Conservation (phyloP, 345 rosid genomes). For the Citrus trifoliata region DNA sequence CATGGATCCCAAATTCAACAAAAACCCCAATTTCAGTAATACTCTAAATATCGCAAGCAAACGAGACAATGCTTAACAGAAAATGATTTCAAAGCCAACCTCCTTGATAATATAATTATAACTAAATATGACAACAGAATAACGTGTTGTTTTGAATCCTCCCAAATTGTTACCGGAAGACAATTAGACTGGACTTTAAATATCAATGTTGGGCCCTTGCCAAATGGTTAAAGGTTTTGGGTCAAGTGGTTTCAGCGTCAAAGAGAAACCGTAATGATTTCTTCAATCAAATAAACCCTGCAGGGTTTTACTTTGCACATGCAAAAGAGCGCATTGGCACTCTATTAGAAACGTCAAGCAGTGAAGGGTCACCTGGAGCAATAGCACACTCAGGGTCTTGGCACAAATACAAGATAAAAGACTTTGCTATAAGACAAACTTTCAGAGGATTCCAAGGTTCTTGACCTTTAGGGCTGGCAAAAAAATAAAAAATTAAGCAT, state of each 20-base stretch:
- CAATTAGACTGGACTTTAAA: background rate
- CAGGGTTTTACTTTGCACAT: background rate
- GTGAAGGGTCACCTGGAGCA: background rate
- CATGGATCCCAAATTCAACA: slow-evolving; percentile 14
- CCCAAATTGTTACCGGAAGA: background rate
- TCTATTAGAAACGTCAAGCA: background rate
- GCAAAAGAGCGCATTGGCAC: background rate
- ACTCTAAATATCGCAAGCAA: background rate
- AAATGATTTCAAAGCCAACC: background rate
- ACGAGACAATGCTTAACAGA: background rate
- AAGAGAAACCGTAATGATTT: background rate
- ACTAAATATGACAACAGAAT: background rate
- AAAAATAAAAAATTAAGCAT: background rate
- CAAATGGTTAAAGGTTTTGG: background rate
- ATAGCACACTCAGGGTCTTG: background rate
- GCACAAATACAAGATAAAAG: background rate
- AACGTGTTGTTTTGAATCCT: background rate
- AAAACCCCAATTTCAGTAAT: background rate
- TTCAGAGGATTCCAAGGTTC: background rate
- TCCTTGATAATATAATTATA: background rate
- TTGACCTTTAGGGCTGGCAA: background rate
- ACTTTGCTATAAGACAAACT: background rate
- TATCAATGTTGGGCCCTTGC: background rate
- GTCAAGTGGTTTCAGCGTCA: background rate
- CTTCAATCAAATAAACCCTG: background rate